Evolutionary conservation across 371 early-diverging fungal species (phyloP).

Genomic region (Rhizopus arrhizus): DNA sequence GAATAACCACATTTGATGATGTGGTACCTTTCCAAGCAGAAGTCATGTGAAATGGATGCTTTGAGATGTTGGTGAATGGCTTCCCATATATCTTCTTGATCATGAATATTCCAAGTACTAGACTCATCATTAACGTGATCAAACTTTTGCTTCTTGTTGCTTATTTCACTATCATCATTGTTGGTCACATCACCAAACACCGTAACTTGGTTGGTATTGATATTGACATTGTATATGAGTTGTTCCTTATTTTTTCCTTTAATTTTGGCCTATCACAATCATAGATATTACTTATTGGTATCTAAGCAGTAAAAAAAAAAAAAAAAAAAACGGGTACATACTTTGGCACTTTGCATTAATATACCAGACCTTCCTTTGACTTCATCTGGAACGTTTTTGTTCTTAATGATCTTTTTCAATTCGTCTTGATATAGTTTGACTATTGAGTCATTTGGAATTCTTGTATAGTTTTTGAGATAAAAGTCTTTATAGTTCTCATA

Average conservation of each 20-base stretch:
- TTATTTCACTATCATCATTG: background rate
- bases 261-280: no score
- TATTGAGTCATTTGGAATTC: background rate
- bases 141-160: background rate
- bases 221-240: no score
- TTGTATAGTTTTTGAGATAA: constrained; percentile 6
- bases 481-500: constrained; percentile 9
- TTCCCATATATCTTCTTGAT: background rate
- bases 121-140: constrained; percentile 13
- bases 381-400: no score
- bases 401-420: no score
- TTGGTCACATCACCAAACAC: constrained; percentile 3
- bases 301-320: no score
- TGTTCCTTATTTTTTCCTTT: no score
- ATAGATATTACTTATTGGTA: no score
- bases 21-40: background rate
- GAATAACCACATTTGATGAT: background rate
- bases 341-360: no score
- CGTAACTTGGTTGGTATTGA: background rate
- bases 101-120: background rate
- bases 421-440: background rate
- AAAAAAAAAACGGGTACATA: no score
- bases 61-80: background rate
- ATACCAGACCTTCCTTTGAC: no score
- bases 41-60: background rate